These are phyloP conservation scores for Emergomyces orientalis DNA, from an alignment of 2,329 filamentous ascomycete species.

Conservation along the genomic window DNA sequence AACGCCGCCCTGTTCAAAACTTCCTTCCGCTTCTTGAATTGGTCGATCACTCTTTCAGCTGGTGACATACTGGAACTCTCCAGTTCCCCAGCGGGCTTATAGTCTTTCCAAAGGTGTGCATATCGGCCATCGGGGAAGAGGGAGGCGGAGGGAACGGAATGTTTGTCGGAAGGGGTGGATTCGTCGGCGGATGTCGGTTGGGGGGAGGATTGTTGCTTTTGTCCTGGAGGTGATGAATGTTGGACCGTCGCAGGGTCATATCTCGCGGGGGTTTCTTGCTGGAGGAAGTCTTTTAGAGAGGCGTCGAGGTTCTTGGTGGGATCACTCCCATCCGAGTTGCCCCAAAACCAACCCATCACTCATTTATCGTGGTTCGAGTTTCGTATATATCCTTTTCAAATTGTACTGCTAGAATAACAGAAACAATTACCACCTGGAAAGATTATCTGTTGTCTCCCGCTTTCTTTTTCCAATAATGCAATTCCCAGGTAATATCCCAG, in stretches of 20 bases:
- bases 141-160: constrained; percentile 41
- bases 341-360: constrained; percentile 58
- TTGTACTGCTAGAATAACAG: background rate
- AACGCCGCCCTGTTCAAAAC: constrained; percentile 71
- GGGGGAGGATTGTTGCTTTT: constrained; percentile 8
- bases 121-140: constrained; percentile 62
- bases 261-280: constrained; percentile 70
- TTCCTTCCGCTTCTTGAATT: constrained; percentile 71
- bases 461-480: background rate
- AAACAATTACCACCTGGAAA: background rate
- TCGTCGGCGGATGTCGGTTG: constrained; percentile 4
- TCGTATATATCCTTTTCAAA: background rate
- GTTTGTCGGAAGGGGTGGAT: constrained; percentile 23
- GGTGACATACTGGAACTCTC: constrained; percentile 65
- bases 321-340: constrained; percentile 40
- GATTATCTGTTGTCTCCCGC: background rate
- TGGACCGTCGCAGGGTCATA: constrained; percentile 38
- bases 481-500: background rate
- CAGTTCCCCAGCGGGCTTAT: constrained; percentile 62
- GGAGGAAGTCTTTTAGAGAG: constrained; percentile 71
- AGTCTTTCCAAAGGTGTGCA: constrained; percentile 87
- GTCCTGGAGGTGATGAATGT: constrained; percentile 17
- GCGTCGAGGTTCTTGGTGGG: constrained; percentile 70
- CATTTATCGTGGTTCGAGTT: background rate
- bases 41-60: constrained; percentile 73